phyloP scores from a whole-genome alignment of 2,329 filamentous ascomycete genomes.

The Fusarium oligoseptatum region DNA sequence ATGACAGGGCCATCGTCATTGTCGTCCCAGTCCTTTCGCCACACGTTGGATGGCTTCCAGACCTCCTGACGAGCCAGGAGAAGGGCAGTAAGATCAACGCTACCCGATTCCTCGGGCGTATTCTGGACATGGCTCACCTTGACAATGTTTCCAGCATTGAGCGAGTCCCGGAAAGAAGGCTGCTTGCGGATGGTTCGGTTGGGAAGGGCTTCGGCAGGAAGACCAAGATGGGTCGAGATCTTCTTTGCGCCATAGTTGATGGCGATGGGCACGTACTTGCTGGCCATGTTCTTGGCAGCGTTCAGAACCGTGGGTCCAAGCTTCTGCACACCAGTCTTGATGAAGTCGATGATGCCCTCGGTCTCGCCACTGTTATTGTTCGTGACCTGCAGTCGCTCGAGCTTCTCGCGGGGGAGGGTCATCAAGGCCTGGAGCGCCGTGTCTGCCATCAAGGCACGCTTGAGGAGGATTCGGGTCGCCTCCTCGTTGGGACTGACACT shows the following conservation, averaged over 20 bases:
- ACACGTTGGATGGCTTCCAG: not conserved
- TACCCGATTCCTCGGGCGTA: not conserved
- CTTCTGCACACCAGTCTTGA: slow-evolving; percentile 18
- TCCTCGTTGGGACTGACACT: not conserved
- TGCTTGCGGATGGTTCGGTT: not conserved
- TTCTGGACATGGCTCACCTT: not conserved
- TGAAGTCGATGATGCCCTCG: slow-evolving; percentile 30
- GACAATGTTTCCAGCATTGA: not conserved
- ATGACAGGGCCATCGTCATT: not conserved
- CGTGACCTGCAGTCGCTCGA: slow-evolving; percentile 2
- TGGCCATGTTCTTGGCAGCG: slow-evolving; percentile 8
- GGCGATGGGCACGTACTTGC: slow-evolving; percentile 11
- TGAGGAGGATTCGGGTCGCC: slow-evolving; percentile 10
- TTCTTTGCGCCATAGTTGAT: slow-evolving; percentile 9
- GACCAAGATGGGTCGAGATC: not conserved
- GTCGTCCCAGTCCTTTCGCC: not conserved
- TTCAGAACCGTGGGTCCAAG: slow-evolving; percentile 11
- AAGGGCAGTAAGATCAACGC: not conserved
- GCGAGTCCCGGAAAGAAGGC: not conserved
- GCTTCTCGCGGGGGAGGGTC: slow-evolving; percentile 14
- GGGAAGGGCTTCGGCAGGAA: not conserved
- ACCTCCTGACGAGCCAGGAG: not conserved
- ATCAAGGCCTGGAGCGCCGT: slow-evolving; percentile 21
- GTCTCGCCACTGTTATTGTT: not conserved
- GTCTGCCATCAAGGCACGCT: slow-evolving; percentile 26